Base-by-base conservation (phyloP, 2,329 filamentous ascomycete species). In the Diaporthe citrichinensis region DNA sequence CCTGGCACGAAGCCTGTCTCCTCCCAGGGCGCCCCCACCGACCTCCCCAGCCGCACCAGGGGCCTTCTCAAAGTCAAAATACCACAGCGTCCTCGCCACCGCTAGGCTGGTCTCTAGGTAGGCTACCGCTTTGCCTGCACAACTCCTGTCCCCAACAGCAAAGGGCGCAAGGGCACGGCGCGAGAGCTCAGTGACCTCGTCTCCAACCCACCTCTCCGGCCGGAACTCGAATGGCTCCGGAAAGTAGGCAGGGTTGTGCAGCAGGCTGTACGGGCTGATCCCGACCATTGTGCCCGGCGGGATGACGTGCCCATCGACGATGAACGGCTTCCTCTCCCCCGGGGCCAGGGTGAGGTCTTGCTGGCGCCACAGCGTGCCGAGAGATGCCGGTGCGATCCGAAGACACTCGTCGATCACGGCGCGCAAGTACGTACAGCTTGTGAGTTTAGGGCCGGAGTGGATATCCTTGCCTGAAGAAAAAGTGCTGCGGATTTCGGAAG, bases 231-330 rank as follows among this genome's bases (percentile, higher is more conserved):
- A 74, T 7, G 74, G 76, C 12, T 74, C 74, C 2, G 71, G 69
- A 23, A 76, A 77, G 46, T 98, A 76, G 9, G 53, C 51, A 31
- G 74, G 71, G 41, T 76, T 77, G 14, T 72, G 76, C 36, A 74
- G 58, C 3, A 76, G 41, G 41, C 46, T 51, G 51, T 74, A 77
- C 20, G 74, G 58, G 31, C 62, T 76, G 10, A 74, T 25, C 2
- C 61, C 76, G 5, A 77, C 74, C 58, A 69, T 41, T 9, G 74
- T 77, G 1, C 76, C 71, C 8, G n/a, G 59, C 7, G 74, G 71
- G n/a, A 76, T 20, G 20, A 72, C 55, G 23, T 51, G 69, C 12
- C 69, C 69, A 31, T 72, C 69, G 31, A 72, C 55, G 20, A 71
- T 46, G 39, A 65, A 72, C 28, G 69, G 41, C 17, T 69, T 69